These are phyloP conservation scores for Fusarium anthophilum DNA, from an alignment of 2,329 filamentous ascomycete species.

Conservation along the genomic window DNA sequence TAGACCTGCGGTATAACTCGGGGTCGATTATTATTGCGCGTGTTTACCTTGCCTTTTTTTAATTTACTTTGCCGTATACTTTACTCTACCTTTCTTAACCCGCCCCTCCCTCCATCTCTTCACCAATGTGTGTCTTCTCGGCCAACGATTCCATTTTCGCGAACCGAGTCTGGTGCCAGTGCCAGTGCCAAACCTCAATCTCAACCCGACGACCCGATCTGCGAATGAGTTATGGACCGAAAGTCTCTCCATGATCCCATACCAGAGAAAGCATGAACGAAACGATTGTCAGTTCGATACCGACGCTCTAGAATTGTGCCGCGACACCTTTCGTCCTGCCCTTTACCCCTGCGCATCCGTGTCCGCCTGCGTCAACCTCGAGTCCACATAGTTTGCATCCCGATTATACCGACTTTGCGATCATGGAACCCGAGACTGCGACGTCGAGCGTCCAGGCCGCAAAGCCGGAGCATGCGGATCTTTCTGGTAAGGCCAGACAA, in stretches of 20 bases:
- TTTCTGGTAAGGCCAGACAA: constrained; percentile 47
- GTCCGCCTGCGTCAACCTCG: neutral
- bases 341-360: constrained; percentile 13
- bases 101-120: constrained; percentile 28
- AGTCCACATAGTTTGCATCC: constrained; percentile 14
- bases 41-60: constrained; percentile 7
- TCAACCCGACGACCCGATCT: constrained; percentile 37
- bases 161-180: constrained; percentile 48
- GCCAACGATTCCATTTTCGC: constrained; percentile 49
- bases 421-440: constrained; percentile 35
- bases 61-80: neutral
- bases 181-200: constrained; percentile 35
- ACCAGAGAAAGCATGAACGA: constrained; percentile 49
- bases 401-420: constrained; percentile 20
- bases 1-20: constrained; percentile 12
- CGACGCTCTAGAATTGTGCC: constrained; percentile 31
- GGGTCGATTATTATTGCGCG: constrained; percentile 7
- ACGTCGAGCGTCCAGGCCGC: constrained; percentile 19
- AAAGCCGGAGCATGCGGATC: constrained; percentile 33
- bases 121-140: constrained; percentile 50
- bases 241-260: constrained; percentile 42
- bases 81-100: neutral
- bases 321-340: constrained; percentile 25
- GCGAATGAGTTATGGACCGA: constrained; percentile 49
- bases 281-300: constrained; percentile 41